Base-by-base conservation (phyloP, 371 early-diverging fungal genomes). In the Chytridiales sp. region DNA sequence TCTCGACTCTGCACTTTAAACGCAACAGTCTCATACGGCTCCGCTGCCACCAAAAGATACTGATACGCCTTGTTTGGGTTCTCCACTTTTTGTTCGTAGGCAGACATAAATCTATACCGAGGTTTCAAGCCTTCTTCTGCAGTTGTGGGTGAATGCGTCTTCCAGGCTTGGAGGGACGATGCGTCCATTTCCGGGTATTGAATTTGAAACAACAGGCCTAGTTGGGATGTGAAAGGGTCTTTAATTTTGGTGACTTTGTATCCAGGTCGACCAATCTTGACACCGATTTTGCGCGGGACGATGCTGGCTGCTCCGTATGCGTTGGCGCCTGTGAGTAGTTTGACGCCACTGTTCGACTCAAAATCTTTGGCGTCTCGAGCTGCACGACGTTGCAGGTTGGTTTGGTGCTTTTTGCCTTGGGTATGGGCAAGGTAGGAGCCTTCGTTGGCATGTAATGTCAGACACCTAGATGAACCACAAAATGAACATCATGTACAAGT, bases 321-420 rank as follows among this genome's bases (percentile, higher is more conserved):
- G 21, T 31, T 51, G n/a, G 40, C 56, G 8, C 62, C 66, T 29
- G 42, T 44, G 11, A n/a, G 15, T 17, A 36, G 15, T 24, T 21
- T 44, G 32, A 9, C 27, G 22, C 21, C 55, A 4, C 6, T 17
- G 11, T 21, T 24, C 11, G 54, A 39, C 43, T 22, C 19, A 43
- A 83, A n/a, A 59, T 93, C 94, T 58, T 80, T 78, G 8, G 93
- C 93, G 47, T 98, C 98, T 40, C 84, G 84, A 30, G 95, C 94
- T 1, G 94, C 93, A 32, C 98, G 85, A 13, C 97, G 82, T 5
- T 91, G 94, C 51, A 98, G 68, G 63, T 98, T 98, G 39, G 91
- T 89, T 61, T 95, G 95, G 83, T 98, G 98, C 79, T 98, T 98
- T 68, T 97, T 97, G 47, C 97, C 98, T 74, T 98, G 98, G 3